phyloP scores from a whole-genome alignment of 192 early-diverging fungal genomes.

The Phlyctochytrium arcticum region DNA sequence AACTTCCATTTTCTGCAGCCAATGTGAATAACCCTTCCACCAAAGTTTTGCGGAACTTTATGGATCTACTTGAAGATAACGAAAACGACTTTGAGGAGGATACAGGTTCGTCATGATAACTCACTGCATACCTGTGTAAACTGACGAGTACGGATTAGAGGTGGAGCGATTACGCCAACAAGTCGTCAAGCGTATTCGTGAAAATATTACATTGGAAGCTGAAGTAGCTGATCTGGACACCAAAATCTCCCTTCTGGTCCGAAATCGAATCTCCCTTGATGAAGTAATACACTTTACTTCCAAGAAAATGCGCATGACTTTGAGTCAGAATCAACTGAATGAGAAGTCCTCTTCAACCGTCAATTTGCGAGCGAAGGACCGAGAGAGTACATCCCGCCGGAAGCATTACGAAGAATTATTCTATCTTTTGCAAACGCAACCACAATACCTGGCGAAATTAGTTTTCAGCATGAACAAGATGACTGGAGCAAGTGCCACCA shows the following conservation, averaged over 20 bases:
- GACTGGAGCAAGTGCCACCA: slow-evolving; percentile 60
- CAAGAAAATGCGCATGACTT: slow-evolving; percentile 40
- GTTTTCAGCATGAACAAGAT: slow-evolving; percentile 87
- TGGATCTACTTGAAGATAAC: slow-evolving; percentile 84
- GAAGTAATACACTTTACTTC: slow-evolving; percentile 78
- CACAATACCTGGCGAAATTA: slow-evolving; percentile 80
- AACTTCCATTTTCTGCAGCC: no score
- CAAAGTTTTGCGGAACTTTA: slow-evolving; percentile 77
- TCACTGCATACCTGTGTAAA: background rate
- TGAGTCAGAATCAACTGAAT: background rate
- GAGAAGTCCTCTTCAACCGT: slow-evolving; percentile 47
- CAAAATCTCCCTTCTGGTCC: slow-evolving; percentile 93
- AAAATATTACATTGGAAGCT: slow-evolving; percentile 75
- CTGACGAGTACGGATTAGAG: no score
- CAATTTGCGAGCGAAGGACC: slow-evolving; percentile 78
- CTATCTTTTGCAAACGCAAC: slow-evolving; percentile 96
- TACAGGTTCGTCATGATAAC: slow-evolving; percentile 43
- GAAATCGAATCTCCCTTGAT: slow-evolving; percentile 92
- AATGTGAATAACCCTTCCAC: slow-evolving; percentile 74
- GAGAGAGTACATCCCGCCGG: slow-evolving; percentile 71
- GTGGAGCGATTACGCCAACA: slow-evolving; percentile 80
- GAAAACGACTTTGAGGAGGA: slow-evolving; percentile 95
- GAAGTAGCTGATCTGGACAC: slow-evolving; percentile 87
- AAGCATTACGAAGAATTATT: slow-evolving; percentile 92
- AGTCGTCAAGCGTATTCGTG: slow-evolving; percentile 84